phyloP scores from a whole-genome alignment of 2,329 filamentous ascomycete genomes.

The Sporothrix phasma region DNA sequence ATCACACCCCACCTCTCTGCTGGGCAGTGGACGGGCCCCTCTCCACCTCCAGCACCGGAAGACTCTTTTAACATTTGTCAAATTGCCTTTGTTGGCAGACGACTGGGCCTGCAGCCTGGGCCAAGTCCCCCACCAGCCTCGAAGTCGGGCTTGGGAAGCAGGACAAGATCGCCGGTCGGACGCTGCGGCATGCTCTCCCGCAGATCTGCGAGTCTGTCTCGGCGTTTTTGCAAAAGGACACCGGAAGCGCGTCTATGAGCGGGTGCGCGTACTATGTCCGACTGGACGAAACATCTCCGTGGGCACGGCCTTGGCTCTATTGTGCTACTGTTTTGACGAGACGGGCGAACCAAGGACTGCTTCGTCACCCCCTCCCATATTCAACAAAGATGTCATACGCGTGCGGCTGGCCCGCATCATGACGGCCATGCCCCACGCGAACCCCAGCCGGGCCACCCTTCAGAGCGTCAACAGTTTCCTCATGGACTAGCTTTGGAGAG shows the following conservation, averaged over 20 bases:
- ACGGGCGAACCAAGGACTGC: slow-evolving; percentile 20
- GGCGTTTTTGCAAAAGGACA: slow-evolving; percentile 25
- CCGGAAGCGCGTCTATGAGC: slow-evolving; percentile 4
- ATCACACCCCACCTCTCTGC: slow-evolving; percentile 23
- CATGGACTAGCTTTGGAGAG: slow-evolving; percentile 45
- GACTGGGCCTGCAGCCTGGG: slow-evolving; percentile 37
- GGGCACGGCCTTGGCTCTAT: slow-evolving; percentile 63
- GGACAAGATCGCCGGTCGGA: slow-evolving; percentile 67
- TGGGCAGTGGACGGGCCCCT: slow-evolving; percentile 9
- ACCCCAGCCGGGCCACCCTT: slow-evolving; percentile 73
- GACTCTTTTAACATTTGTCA: slow-evolving; percentile 16
- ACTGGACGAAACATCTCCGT: slow-evolving; percentile 73
- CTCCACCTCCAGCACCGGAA: neutral
- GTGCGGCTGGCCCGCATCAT: slow-evolving; percentile 74
- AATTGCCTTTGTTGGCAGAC: slow-evolving; percentile 35
- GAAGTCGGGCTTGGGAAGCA: slow-evolving; percentile 57
- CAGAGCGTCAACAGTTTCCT: slow-evolving; percentile 89
- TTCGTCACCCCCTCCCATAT: slow-evolving; percentile 9
- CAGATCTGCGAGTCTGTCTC: slow-evolving; percentile 49
- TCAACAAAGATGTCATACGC: slow-evolving; percentile 71
- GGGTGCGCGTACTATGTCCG: slow-evolving; percentile 57
- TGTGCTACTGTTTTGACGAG: slow-evolving; percentile 63
- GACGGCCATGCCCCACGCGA: slow-evolving; percentile 65
- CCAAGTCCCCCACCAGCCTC: slow-evolving; percentile 30
- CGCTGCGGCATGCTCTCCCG: slow-evolving; percentile 62